These are phyloP conservation scores for Wickerhamiella alocasiicola DNA, from an alignment of 805 yeast species.

Conservation along the genomic window DNA sequence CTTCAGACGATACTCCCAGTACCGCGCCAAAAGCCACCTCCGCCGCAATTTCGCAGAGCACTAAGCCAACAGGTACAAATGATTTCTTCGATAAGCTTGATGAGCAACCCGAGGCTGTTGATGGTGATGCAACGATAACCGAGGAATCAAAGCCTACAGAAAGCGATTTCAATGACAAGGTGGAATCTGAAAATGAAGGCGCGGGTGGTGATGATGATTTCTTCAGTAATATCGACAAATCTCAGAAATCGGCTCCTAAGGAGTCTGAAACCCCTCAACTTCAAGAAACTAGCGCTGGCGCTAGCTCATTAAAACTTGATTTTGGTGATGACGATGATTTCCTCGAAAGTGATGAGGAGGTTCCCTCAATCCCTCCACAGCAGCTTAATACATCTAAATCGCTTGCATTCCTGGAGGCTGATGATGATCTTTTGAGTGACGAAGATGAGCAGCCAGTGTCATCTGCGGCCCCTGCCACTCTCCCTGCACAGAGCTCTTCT, in stretches of 20 bases:
- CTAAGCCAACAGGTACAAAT: too few species aligned
- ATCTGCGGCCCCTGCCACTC: slow-evolving; percentile 3
- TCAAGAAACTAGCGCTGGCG: neutral
- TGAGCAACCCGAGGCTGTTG: neutral
- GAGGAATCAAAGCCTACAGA: neutral
- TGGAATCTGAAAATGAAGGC: too few species aligned
- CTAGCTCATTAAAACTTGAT: slow-evolving; percentile 4
- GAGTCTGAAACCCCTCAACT: neutral
- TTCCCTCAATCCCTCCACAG: neutral
- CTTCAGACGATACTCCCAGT: neutral
- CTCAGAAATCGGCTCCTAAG: neutral
- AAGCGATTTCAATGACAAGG: neutral
- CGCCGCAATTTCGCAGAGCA: too few species aligned
- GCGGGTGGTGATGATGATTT: slow-evolving; percentile 4
- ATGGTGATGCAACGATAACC: neutral
- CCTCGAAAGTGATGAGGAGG: slow-evolving; percentile 17
- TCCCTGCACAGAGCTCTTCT: slow-evolving; percentile 1
- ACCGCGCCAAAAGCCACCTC: slow-evolving; percentile 1
- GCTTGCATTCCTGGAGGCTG: slow-evolving; percentile 25
- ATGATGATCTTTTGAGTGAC: slow-evolving; percentile 26
- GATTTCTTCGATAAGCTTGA: slow-evolving; percentile 5
- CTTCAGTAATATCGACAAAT: slow-evolving; percentile 1
- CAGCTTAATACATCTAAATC: neutral
- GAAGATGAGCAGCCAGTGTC: slow-evolving; percentile 21
- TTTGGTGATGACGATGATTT: slow-evolving; percentile 21